Base-by-base conservation (phyloP, 345 rosid species). In the Lepidium didymum region DNA sequence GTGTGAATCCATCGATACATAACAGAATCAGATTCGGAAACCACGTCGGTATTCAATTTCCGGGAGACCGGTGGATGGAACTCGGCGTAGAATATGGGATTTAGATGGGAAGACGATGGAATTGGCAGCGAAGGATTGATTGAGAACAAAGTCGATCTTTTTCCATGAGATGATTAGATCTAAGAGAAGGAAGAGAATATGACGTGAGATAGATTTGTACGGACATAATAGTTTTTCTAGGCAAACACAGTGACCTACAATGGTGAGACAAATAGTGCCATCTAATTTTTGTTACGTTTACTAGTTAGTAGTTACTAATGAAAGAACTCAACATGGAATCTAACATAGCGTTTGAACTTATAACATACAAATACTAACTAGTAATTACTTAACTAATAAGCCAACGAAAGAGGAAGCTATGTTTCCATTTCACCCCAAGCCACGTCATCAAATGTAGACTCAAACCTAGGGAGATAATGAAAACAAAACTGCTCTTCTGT, bases 141-240 rank as follows among this genome's bases (percentile, higher is more conserved):
- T n/a, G 98, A 93, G 81, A 90, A 90, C 19, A 77, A 90, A 81
- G 90, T 92, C 55, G 85, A 86, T 62, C 70, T 87, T 36, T 87
- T 85, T 47, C 74, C 72, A 44, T 70, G 54, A 19, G 12, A 37
- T 2, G 2, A 29, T 62, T 62, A n/a, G n/a, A n/a, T n/a, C n/a
- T n/a, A n/a, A n/a, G n/a, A n/a, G n/a, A n/a, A n/a, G n/a, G n/a
- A n/a, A n/a, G n/a, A n/a, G n/a, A n/a, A n/a, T n/a, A n/a, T n/a
- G n/a, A n/a, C n/a, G n/a, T n/a, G n/a, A n/a, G n/a, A n/a, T n/a
- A n/a, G n/a, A n/a, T n/a, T n/a, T n/a, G n/a, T n/a, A n/a, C n/a
- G n/a, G n/a, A n/a, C n/a, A n/a, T n/a, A n/a, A n/a, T n/a, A n/a
- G n/a, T n/a, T n/a, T n/a, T n/a, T n/a, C n/a, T n/a, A n/a, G n/a